Evolutionary conservation across 306 rosid species (phyloP).

Genomic region (Vigna radiata): DNA sequence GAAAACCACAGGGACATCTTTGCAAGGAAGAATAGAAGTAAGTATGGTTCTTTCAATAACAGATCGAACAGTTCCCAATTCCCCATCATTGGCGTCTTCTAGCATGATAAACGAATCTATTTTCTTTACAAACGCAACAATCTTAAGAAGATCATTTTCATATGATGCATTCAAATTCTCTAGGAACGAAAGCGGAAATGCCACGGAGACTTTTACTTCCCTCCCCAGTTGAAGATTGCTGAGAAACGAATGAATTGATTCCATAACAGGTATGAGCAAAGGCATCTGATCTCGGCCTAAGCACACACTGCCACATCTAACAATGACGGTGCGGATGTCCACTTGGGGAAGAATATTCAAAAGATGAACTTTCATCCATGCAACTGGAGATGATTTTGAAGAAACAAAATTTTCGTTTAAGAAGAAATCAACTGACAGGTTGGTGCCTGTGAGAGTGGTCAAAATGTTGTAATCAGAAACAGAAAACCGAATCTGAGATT

Average conservation of each 20-base stretch:
- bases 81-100: conserved; percentile 51
- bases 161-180: conserved; percentile 45
- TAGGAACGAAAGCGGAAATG: conserved; percentile 59
- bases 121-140: conserved; percentile 49
- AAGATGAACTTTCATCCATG: conserved; percentile 54
- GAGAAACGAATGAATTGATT: conserved; percentile 53
- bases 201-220: conserved; percentile 55
- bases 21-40: conserved; percentile 53
- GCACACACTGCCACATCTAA: conserved; percentile 44
- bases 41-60: conserved; percentile 45
- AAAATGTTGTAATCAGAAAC: conserved; percentile 50
- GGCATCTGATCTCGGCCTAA: conserved; percentile 46
- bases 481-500: conserved; percentile 54
- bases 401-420: conserved; percentile 41
- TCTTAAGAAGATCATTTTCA: conserved; percentile 45
- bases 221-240: conserved; percentile 37
- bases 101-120: conserved; percentile 51
- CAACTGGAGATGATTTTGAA: conserved; percentile 45
- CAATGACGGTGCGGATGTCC: conserved; percentile 53
- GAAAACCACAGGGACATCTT: conserved; percentile 59
- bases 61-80: conserved; percentile 48
- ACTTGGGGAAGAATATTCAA: conserved; percentile 50
- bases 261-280: conserved; percentile 45
- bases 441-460: conserved; percentile 43
- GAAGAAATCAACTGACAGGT: conserved; percentile 63